Evolutionary conservation across 2,329 filamentous ascomycete genomes (phyloP).

Genomic region (Fusarium algeriense): DNA sequence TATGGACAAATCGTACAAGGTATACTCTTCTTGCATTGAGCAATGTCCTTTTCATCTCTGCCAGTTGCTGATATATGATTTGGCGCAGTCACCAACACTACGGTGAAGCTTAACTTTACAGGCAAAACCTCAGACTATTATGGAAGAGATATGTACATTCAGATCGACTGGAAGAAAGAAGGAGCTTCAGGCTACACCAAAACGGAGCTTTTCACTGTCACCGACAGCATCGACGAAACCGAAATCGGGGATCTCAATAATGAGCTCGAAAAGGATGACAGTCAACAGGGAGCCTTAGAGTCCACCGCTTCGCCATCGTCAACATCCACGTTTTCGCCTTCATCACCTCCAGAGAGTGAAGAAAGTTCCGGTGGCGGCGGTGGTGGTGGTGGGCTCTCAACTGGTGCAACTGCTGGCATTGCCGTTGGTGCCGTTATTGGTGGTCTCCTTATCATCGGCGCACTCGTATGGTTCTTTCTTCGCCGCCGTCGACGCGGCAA

Average conservation of each 20-base stretch:
- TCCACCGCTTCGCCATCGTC: neutral
- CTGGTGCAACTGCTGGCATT: conserved; percentile 62
- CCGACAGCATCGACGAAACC: neutral
- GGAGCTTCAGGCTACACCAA: neutral
- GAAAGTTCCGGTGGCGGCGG: conserved; percentile 24
- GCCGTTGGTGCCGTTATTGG: conserved; percentile 57
- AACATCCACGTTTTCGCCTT: neutral
- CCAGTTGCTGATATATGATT: neutral
- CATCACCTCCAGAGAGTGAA: neutral
- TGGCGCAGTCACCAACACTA: neutral
- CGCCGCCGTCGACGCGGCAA: conserved; percentile 54
- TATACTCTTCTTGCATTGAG: neutral
- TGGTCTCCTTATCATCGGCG: conserved; percentile 55
- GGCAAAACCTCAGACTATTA: neutral
- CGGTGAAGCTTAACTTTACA: neutral
- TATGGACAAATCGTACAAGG: neutral
- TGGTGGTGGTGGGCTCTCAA: conserved; percentile 51
- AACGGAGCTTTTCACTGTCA: conserved; percentile 31
- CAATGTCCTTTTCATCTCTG: neutral
- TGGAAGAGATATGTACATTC: conserved; percentile 12
- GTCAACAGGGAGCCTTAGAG: neutral
- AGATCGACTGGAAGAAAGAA: conserved; percentile 21
- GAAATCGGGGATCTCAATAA: neutral
- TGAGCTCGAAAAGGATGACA: neutral
- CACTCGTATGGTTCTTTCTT: conserved; percentile 58